Conservation (phyloP, 2,329 filamentous ascomycete genomes). For the Sphaceloma murrayae region DNA sequence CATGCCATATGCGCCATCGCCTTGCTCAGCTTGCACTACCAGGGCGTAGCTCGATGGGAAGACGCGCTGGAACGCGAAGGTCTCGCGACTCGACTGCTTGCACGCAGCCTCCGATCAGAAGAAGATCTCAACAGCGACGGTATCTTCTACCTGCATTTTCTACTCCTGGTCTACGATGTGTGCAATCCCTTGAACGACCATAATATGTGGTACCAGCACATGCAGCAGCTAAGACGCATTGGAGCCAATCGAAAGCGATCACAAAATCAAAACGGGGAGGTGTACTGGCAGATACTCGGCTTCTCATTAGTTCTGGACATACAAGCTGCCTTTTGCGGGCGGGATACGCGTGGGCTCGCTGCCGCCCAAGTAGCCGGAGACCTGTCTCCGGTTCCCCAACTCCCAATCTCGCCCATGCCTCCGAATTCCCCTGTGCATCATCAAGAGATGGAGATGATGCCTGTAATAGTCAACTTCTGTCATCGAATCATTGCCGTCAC, state of each 20-base stretch:
- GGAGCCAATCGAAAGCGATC: constrained; percentile 38
- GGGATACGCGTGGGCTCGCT: constrained; percentile 5
- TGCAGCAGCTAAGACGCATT: constrained; percentile 44
- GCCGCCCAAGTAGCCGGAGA: constrained; percentile 1
- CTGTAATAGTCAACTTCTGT: not conserved
- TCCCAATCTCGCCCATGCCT: constrained; percentile 11
- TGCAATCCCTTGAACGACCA: constrained; percentile 35
- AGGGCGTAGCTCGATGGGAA: constrained; percentile 36
- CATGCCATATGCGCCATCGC: constrained; percentile 52
- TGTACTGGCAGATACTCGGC: constrained; percentile 45
- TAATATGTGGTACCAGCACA: constrained; percentile 47
- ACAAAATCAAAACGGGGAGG: constrained; percentile 31
- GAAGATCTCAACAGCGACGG: constrained; percentile 48
- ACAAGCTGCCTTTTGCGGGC: constrained; percentile 40
- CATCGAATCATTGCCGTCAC: constrained; percentile 10
- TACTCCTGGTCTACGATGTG: constrained; percentile 49
- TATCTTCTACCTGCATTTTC: constrained; percentile 48
- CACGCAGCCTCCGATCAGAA: constrained; percentile 36
- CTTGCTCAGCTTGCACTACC: constrained; percentile 43
- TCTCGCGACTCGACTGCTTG: constrained; percentile 34
- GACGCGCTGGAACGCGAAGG: constrained; percentile 48
- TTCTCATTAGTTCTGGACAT: constrained; percentile 46
- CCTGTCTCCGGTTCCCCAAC: not conserved
- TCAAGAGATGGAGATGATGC: constrained; percentile 12
- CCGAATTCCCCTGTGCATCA: constrained; percentile 3